Percentiles rank a stretch among this genome's conserved stretches.
Evolutionary conservation across 2,329 filamentous ascomycete genomes (phyloP).

Genomic region (Diaporthe capsici): DNA sequence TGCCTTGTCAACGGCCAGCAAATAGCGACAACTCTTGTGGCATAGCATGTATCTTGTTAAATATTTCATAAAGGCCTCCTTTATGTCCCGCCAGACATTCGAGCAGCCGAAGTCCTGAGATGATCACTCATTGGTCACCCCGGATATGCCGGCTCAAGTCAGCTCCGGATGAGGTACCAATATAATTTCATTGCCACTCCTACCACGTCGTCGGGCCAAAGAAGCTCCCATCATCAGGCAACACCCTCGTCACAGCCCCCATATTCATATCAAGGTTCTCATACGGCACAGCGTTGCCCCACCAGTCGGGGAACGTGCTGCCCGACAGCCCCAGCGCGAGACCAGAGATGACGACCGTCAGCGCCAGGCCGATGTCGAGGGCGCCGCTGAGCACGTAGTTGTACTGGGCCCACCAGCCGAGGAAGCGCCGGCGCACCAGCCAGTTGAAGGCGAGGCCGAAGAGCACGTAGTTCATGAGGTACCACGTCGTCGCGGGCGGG

Average conservation of each 20-base stretch:
- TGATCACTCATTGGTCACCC: background rate
- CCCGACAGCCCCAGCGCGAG: conserved; percentile 24
- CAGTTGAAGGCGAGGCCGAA: conserved; percentile 67
- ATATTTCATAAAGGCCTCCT: too few relatives aligned
- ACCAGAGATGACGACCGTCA: conserved; percentile 65
- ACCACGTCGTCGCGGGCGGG: conserved; percentile 57
- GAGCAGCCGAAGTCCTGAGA: too few relatives aligned
- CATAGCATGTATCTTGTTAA: too few relatives aligned
- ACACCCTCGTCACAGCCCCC: conserved; percentile 1
- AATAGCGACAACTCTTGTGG: too few relatives aligned
- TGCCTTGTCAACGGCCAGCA: too few relatives aligned
- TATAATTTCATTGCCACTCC: background rate
- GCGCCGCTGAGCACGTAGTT: conserved; percentile 69
- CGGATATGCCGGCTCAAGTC: background rate
- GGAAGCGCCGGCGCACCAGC: conserved; percentile 60
- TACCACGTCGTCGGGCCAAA: conserved; percentile 34
- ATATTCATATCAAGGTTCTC: conserved; percentile 3
- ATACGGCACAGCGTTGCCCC: conserved; percentile 18
- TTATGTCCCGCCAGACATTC: too few relatives aligned
- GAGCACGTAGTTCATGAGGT: conserved; percentile 61
- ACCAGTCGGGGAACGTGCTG: conserved; percentile 20
- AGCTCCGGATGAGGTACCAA: background rate
- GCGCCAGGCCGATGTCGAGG: conserved; percentile 65
- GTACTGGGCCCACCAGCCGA: conserved; percentile 68
- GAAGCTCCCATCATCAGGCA: conserved; percentile 29